Conservation (phyloP, 805 yeast genomes). For the Yamadazyma ubonensis region DNA sequence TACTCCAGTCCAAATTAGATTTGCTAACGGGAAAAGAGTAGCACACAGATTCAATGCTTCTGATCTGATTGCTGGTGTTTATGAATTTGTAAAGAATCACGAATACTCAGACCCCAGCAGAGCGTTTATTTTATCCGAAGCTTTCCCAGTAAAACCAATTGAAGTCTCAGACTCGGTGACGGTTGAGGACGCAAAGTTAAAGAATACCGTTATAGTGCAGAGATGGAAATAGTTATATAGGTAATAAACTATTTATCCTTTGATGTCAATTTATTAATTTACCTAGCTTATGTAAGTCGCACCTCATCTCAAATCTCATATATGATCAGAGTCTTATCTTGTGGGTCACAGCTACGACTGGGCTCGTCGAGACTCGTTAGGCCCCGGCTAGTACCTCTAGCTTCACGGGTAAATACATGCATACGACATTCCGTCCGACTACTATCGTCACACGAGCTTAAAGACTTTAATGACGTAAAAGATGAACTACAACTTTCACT, state of each 20-base stretch:
- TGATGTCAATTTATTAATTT: too few relatives aligned
- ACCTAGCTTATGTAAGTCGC: slow-evolving; percentile 1
- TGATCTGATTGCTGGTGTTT: slow-evolving; percentile 65
- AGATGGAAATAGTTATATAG: slow-evolving; percentile 54
- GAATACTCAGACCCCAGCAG: slow-evolving; percentile 47
- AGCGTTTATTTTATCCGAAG: slow-evolving; percentile 65
- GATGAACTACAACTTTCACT: slow-evolving; percentile 3
- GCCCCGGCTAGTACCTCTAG: too few relatives aligned
- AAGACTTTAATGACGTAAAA: not conserved
- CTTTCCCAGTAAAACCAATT: slow-evolving; percentile 79
- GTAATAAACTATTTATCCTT: not conserved
- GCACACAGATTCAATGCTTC: slow-evolving; percentile 61
- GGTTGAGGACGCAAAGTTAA: slow-evolving; percentile 72
- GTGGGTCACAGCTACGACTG: too few relatives aligned
- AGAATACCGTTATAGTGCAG: slow-evolving; percentile 86
- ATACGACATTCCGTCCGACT: not conserved
- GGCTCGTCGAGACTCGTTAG: not conserved
- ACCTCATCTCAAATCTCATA: slow-evolving; percentile 6
- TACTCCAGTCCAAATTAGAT: slow-evolving; percentile 73
- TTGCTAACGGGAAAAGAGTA: slow-evolving; percentile 75
- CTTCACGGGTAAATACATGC: too few relatives aligned
- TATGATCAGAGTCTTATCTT: too few relatives aligned
- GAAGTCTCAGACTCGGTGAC: slow-evolving; percentile 50
- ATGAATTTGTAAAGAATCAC: slow-evolving; percentile 58
- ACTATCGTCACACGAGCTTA: not conserved